phyloP scores from a whole-genome alignment of 2,329 filamentous ascomycete genomes.

The Sclerotinia glacialis region DNA sequence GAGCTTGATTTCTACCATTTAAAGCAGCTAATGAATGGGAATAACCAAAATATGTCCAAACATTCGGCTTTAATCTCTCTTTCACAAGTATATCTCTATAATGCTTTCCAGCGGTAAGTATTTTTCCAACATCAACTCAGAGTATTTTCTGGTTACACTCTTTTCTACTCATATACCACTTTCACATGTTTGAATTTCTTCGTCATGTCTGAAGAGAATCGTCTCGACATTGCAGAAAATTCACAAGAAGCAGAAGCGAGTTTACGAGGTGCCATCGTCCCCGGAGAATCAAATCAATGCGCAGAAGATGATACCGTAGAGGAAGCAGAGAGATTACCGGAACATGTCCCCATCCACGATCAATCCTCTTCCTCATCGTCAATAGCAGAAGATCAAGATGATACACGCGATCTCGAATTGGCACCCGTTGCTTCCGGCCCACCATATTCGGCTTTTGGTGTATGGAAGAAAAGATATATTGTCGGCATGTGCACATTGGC shows the following conservation, averaged over 20 bases:
- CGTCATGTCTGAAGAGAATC: conserved; percentile 31
- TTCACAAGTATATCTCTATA: background rate
- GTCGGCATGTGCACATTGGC: conserved; percentile 52
- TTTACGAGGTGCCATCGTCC: conserved; percentile 24
- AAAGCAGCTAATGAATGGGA: background rate
- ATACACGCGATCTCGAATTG: conserved; percentile 35
- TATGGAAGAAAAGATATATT: conserved; percentile 50
- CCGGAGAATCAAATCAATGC: conserved; percentile 23
- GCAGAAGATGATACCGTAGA: conserved; percentile 25
- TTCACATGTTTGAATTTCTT: conserved; percentile 25
- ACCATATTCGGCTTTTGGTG: conserved; percentile 37
- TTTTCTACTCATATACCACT: no score
- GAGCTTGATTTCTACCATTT: background rate
- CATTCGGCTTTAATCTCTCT: background rate
- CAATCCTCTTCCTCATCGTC: conserved; percentile 21
- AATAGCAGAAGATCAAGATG: conserved; percentile 29
- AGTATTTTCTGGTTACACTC: no score
- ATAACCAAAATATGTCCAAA: background rate
- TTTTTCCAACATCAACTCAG: no score
- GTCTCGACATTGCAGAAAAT: conserved; percentile 28
- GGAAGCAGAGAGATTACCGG: conserved; percentile 16
- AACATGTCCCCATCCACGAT: conserved; percentile 1
- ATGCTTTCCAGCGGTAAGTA: background rate
- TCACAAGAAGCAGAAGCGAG: conserved; percentile 26
- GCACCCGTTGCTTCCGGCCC: conserved; percentile 34